These are phyloP conservation scores for Tuctoria greenei DNA, from an alignment of 176 grass and related monocot genomes.

Conservation along the genomic window DNA sequence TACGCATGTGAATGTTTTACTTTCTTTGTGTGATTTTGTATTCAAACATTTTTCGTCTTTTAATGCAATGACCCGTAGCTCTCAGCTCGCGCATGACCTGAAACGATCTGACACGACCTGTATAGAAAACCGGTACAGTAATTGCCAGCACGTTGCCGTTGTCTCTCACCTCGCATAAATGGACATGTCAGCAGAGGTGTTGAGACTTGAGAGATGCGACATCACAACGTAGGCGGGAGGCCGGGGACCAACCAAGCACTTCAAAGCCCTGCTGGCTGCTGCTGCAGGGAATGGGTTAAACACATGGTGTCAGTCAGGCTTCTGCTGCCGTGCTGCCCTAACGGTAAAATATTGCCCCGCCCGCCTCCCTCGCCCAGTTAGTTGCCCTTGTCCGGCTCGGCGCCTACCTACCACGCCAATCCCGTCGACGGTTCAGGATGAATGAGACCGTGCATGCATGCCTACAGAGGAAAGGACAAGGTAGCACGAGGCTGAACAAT, in stretches of 20 bases:
- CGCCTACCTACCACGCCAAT: not conserved
- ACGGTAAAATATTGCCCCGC: conserved; percentile 29
- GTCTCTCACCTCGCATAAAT: not conserved
- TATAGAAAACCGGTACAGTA: not conserved
- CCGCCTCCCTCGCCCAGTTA: too few relatives aligned
- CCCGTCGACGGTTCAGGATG: not conserved
- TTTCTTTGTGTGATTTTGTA: too few relatives aligned
- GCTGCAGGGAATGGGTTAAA: conserved; percentile 5
- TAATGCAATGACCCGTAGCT: too few relatives aligned
- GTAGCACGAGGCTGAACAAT: not conserved
- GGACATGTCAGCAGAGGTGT: not conserved
- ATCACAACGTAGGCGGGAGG: too few relatives aligned
- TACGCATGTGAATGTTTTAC: too few relatives aligned
- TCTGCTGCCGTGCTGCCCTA: not conserved
- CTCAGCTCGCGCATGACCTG: not conserved
- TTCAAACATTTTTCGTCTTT: too few relatives aligned
- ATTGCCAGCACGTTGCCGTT: not conserved
- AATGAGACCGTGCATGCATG: not conserved
- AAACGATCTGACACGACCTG: not conserved
- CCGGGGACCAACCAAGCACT: not conserved
- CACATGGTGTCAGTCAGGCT: not conserved
- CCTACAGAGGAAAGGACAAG: conserved; percentile 11
- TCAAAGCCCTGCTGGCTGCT: not conserved
- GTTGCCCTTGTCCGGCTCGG: not conserved
- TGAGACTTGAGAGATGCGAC: not conserved